Percentiles rank a stretch among this genome's conserved stretches.
Evolutionary conservation across 306 rosid genomes (phyloP).

Genomic region (Adenanthera pavonina): DNA sequence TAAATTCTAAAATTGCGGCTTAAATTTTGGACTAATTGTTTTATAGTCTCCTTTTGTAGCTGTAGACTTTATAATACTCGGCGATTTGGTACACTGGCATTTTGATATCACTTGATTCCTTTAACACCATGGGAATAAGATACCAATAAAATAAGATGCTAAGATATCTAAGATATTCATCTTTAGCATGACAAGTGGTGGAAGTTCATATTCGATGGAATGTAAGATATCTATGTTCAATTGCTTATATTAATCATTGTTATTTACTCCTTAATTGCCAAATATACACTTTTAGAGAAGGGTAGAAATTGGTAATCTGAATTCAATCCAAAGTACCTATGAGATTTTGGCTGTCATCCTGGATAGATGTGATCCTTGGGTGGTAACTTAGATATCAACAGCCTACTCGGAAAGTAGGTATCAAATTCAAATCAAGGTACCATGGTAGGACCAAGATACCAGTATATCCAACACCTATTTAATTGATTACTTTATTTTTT

Average conservation of each 20-base stretch:
- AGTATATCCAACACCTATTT: background rate
- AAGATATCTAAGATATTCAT: background rate
- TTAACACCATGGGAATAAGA: background rate
- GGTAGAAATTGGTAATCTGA: background rate
- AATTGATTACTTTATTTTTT: background rate
- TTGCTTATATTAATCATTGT: background rate
- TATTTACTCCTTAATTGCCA: background rate
- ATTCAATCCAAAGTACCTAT: background rate
- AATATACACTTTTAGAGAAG: background rate
- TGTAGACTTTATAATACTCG: background rate
- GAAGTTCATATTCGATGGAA: background rate
- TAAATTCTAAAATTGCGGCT: background rate
- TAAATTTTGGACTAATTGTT: background rate
- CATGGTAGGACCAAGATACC: background rate
- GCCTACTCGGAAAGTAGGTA: background rate
- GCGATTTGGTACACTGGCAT: background rate
- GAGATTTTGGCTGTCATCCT: background rate
- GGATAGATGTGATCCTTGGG: no score
- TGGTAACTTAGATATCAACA: background rate
- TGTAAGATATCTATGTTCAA: background rate
- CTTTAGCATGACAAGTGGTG: background rate
- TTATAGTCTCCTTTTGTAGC: conserved; percentile 6
- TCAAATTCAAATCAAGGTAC: background rate
- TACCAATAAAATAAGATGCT: background rate
- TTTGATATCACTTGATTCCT: background rate